These are phyloP conservation scores for Tylopilus orsonianus DNA, from an alignment of 1,284 basidiomycete genomes.

Conservation along the genomic window DNA sequence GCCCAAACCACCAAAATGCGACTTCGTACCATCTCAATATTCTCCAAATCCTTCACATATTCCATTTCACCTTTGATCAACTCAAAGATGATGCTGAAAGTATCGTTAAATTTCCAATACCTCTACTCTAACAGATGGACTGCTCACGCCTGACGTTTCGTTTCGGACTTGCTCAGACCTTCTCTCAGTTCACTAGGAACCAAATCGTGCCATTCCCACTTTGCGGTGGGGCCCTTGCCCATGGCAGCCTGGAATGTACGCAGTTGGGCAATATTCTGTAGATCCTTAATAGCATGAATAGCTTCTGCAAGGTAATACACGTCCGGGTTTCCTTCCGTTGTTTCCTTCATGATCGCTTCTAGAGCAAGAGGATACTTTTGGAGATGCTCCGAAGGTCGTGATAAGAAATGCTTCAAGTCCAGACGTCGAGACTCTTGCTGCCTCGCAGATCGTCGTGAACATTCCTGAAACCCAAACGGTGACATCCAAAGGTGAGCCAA, in stretches of 20 bases:
- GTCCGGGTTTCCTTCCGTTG: slow-evolving; percentile 76
- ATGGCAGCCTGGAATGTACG: slow-evolving; percentile 86
- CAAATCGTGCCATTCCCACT: slow-evolving; percentile 87
- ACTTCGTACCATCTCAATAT: slow-evolving; percentile 59
- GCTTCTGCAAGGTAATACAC: slow-evolving; percentile 76
- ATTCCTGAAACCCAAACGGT: slow-evolving; percentile 39
- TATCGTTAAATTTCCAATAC: not conserved
- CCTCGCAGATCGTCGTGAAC: slow-evolving; percentile 58
- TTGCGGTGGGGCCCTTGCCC: slow-evolving; percentile 71
- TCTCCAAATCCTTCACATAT: slow-evolving; percentile 91
- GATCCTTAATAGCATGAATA: slow-evolving; percentile 71
- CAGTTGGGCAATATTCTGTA: slow-evolving; percentile 76
- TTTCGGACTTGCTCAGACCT: slow-evolving; percentile 71
- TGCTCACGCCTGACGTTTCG: slow-evolving; percentile 84
- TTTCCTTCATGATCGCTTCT: slow-evolving; percentile 83
- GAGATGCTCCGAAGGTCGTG: slow-evolving; percentile 84
- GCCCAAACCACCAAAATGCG: not conserved
- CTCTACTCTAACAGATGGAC: not conserved
- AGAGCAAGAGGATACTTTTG: slow-evolving; percentile 89
- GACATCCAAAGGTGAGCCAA: slow-evolving; percentile 7
- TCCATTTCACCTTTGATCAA: slow-evolving; percentile 95
- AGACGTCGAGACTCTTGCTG: slow-evolving; percentile 74
- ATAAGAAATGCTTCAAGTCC: slow-evolving; percentile 86
- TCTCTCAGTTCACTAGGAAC: slow-evolving; percentile 69
- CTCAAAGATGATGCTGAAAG: slow-evolving; percentile 84